Percentiles rank a stretch among this genome's conserved stretches.
phyloP scores from a whole-genome alignment of 2,329 filamentous ascomycete genomes.

The Teratosphaeria viscida region DNA sequence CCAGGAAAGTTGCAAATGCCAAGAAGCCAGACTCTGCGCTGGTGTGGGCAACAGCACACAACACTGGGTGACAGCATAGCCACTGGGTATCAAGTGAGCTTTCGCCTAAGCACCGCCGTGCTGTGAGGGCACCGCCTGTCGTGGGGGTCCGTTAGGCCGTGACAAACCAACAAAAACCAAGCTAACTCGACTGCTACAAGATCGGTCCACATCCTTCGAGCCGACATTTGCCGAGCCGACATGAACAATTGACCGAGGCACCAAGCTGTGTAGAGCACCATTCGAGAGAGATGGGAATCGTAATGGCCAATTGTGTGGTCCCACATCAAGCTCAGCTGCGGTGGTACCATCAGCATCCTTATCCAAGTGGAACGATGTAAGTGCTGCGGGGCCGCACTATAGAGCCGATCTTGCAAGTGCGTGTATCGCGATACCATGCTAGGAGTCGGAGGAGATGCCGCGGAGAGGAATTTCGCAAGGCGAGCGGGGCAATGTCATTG shows the following conservation, averaged over 20 bases:
- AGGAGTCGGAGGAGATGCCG: too few relatives aligned
- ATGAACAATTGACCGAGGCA: not conserved
- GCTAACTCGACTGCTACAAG: not conserved
- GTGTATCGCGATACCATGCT: too few relatives aligned
- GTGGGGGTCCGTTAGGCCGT: not conserved
- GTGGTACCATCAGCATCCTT: too few relatives aligned
- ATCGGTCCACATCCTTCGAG: not conserved
- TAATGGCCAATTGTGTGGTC: too few relatives aligned
- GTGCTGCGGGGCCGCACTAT: too few relatives aligned
- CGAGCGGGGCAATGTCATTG: too few relatives aligned
- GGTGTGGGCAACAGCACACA: not conserved
- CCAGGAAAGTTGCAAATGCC: not conserved
- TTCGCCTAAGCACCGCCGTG: not conserved
- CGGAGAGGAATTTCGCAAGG: too few relatives aligned
- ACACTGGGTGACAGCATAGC: not conserved
- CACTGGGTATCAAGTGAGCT: not conserved
- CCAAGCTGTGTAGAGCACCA: too few relatives aligned
- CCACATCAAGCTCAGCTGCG: too few relatives aligned
- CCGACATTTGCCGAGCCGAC: not conserved
- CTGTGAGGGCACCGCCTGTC: not conserved
- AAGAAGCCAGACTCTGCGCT: not conserved
- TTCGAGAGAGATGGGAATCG: too few relatives aligned
- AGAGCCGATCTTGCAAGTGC: too few relatives aligned
- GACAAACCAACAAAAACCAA: not conserved
- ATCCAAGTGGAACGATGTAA: too few relatives aligned